These are phyloP conservation scores for Fusarium sulawesiense DNA, from an alignment of 2,329 filamentous ascomycete species.

Conservation along the genomic window DNA sequence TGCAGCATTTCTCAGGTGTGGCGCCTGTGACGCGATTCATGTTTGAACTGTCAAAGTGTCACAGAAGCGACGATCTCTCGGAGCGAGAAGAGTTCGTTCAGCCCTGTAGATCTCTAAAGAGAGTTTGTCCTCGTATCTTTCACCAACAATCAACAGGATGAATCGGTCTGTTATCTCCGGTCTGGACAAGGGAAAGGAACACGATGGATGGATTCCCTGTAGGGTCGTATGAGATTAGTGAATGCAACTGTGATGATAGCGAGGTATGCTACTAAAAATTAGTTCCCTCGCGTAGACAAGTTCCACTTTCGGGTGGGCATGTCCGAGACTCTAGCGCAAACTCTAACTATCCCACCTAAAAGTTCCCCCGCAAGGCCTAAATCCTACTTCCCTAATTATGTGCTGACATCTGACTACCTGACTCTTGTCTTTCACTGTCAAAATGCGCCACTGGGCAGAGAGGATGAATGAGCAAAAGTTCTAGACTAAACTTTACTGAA, in stretches of 20 bases:
- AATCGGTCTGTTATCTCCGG: not conserved
- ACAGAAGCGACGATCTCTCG: not conserved
- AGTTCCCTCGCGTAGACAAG: not conserved
- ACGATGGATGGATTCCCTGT: not conserved
- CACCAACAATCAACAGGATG: not conserved
- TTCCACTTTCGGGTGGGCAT: not conserved
- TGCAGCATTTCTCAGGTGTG: not conserved
- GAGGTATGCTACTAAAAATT: not conserved
- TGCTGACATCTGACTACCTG: not conserved
- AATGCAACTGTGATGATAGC: not conserved
- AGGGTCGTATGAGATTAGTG: not conserved
- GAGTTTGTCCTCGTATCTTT: not conserved
- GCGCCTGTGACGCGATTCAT: conserved; percentile 1
- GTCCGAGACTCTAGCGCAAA: not conserved
- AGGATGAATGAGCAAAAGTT: not conserved
- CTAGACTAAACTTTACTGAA: not conserved
- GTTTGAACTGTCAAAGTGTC: not conserved
- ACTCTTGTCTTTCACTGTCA: not conserved
- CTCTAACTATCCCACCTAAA: not conserved
- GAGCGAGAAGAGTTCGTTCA: not conserved
- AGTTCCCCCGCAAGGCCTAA: not conserved
- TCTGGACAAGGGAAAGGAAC: not conserved
- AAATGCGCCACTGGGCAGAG: not conserved
- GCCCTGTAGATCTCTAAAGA: not conserved
- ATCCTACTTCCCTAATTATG: not conserved